Base-by-base conservation (phyloP, 2,329 filamentous ascomycete genomes). In the Penicillium corylophilum region DNA sequence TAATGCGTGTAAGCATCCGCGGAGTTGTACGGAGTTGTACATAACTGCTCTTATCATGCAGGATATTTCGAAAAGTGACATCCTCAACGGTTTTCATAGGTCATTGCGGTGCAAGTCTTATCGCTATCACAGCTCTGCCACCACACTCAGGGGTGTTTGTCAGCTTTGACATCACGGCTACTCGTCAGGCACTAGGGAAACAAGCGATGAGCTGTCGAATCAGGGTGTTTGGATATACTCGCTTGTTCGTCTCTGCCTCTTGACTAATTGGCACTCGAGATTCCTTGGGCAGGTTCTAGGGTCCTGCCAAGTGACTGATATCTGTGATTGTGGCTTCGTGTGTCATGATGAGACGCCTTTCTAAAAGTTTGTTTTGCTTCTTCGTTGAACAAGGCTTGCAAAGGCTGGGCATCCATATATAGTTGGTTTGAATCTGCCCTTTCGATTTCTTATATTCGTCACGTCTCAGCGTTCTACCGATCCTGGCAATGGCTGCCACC, bases 401-500 rank as follows among this genome's bases (percentile, higher is more conserved):
- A 13, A 15, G 26, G 18, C 15, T 35, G 3, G 22, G n/a, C 18
- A 22, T 16, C 7, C 47, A 38, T 57, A 60, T 56, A 56, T 57
- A 57, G 46, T 42, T 35, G 23, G 23, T 44, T 40, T 15, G 12
- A 3, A 5, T 39, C 33, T 23, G 40, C 44, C 43, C 42, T 6
- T 20, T 38, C 18, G 35, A 22, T 4, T 4, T 20, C 9, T 13
- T 18, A 13, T 12, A 12, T 13, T 38, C 35, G 35, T 16, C 8
- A 22, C 35, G 12, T 38, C 18, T 38, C 35, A 38, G 10, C 12
- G 13, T 13, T 41, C 12, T 16, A 26, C 16, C 12, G 2, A 22
- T 7, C 20, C 15, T 12, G 26, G 36, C 36, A 22, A 63, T 63
- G 61, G 59, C 50, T 42, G 61, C 61, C 48, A 54, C 44, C 12